These are phyloP conservation scores for Glycyrrhiza uralensis DNA, from an alignment of 306 rosid genomes.

Conservation along the genomic window DNA sequence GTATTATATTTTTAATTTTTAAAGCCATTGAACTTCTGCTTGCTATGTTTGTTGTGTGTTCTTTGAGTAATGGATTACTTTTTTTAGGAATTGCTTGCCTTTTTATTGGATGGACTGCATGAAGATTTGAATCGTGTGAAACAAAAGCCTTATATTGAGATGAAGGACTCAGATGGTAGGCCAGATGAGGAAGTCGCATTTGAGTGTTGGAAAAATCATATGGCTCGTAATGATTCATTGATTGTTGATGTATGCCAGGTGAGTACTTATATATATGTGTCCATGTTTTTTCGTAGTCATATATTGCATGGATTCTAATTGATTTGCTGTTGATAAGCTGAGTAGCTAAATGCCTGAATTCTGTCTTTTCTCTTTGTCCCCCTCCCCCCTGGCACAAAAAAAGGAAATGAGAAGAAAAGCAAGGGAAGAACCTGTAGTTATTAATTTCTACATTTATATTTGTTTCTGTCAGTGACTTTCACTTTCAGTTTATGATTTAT, in stretches of 20 bases:
- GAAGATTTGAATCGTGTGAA: conserved; percentile 99
- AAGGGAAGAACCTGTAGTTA: background rate
- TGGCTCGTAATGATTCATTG: conserved; percentile 95
- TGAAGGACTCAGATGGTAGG: conserved; percentile 86
- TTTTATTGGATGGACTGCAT: conserved; percentile 96
- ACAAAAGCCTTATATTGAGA: conserved; percentile 95
- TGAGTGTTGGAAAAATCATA: conserved; percentile 96
- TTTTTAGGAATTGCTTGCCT: conserved; percentile 92
- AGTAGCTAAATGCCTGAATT: background rate
- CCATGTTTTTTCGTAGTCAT: background rate
- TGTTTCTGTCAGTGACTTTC: background rate
- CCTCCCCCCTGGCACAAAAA: background rate
- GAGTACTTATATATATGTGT: conserved; percentile 35
- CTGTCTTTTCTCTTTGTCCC: background rate
- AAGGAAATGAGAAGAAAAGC: background rate
- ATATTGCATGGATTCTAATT: background rate
- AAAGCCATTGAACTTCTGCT: conserved; percentile 12
- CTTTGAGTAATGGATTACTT: conserved; percentile 23
- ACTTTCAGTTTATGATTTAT: background rate
- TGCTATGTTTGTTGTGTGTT: conserved; percentile 16
- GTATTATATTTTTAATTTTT: background rate
- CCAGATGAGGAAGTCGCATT: conserved; percentile 92
- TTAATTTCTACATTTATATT: background rate
- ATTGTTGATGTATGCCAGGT: conserved; percentile 99
- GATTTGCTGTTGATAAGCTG: conserved; percentile 5